Conservation (phyloP, 1,284 basidiomycete genomes). For the Trametes versicolor region DNA sequence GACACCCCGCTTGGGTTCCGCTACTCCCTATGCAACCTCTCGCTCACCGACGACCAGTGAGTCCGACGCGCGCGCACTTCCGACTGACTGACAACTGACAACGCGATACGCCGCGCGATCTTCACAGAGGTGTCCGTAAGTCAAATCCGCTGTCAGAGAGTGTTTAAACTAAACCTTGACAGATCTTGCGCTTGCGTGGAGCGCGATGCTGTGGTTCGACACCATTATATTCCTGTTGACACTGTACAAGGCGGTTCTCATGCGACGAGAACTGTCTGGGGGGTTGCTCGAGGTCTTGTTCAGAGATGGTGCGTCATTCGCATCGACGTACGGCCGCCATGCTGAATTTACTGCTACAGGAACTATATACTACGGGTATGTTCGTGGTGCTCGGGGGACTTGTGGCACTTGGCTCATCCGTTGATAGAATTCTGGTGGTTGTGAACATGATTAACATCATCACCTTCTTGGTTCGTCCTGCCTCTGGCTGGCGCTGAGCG, state of each 20-base stretch:
- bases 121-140: slow-evolving; percentile 29
- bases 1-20: slow-evolving; percentile 17
- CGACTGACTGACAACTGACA: not conserved
- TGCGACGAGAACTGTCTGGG: slow-evolving; percentile 19
- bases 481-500: not conserved
- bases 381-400: not conserved
- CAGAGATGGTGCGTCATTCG: slow-evolving; percentile 31
- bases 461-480: slow-evolving; percentile 20
- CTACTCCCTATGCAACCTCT: slow-evolving; percentile 22
- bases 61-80: not conserved
- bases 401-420: not conserved
- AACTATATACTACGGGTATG: slow-evolving; percentile 25
- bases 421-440: slow-evolving; percentile 21
- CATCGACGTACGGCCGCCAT: not conserved
- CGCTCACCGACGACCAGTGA: slow-evolving; percentile 28
- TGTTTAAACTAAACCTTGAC: not conserved
- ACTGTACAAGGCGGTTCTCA: slow-evolving; percentile 27
- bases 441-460: slow-evolving; percentile 28
- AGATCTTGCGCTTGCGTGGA: slow-evolving; percentile 31
- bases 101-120: not conserved
- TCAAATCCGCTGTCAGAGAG: not conserved
- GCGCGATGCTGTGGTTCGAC: slow-evolving; percentile 35
- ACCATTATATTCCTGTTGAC: slow-evolving; percentile 32
- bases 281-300: slow-evolving; percentile 27
- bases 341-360: not conserved